Evolutionary conservation across 176 grass and related monocot genomes (phyloP).

Genomic region (Aegilops longissima): DNA sequence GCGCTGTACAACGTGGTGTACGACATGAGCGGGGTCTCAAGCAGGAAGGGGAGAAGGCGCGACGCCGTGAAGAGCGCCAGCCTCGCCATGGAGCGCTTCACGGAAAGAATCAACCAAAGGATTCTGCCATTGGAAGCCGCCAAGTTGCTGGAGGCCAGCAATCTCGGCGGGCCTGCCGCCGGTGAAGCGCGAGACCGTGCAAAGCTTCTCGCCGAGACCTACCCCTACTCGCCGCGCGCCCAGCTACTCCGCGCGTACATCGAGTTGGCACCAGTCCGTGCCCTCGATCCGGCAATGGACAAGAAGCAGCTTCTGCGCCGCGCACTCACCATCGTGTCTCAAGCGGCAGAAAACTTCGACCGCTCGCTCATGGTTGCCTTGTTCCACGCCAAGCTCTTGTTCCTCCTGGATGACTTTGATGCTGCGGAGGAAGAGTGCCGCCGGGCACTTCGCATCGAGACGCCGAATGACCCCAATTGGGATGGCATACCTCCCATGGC

Average conservation of each 20-base stretch:
- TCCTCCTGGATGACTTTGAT: conserved; percentile 6
- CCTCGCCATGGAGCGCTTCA: not conserved
- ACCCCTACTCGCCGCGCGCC: not conserved
- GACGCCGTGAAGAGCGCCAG: not conserved
- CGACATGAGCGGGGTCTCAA: not conserved
- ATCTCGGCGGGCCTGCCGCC: not conserved
- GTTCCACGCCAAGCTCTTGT: conserved; percentile 8
- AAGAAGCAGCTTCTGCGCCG: no score
- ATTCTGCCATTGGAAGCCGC: not conserved
- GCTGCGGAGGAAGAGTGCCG: not conserved
- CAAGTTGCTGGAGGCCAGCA: not conserved
- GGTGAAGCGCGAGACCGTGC: no score
- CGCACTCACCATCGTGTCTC: no score
- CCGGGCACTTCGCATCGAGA: not conserved
- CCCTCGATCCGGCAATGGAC: no score
- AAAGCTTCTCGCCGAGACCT: no score
- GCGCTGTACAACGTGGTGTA: not conserved
- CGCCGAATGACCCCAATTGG: not conserved
- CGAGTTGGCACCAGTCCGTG: no score
- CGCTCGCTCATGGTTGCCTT: not conserved
- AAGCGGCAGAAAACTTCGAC: not conserved
- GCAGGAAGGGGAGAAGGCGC: not conserved
- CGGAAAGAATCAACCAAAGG: not conserved
- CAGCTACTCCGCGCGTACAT: no score
- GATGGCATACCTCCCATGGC: conserved; percentile 10